Conservation (phyloP, 1,139 yeast genomes). For the Debaryomyces robertsiae region DNA sequence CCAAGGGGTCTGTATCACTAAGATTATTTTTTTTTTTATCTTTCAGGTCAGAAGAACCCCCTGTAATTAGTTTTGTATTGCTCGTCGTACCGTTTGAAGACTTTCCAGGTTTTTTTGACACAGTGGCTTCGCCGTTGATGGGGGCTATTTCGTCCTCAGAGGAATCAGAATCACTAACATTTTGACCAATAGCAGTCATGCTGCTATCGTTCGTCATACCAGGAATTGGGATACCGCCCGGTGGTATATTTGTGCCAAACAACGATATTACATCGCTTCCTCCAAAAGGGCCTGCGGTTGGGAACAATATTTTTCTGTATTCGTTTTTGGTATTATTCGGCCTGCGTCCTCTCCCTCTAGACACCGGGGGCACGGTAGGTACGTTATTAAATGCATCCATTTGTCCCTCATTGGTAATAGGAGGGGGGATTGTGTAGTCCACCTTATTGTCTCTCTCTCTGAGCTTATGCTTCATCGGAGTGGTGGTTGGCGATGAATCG, state of each 20-base stretch:
- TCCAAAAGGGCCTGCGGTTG: slow-evolving; percentile 98
- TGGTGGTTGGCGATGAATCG: slow-evolving; percentile 55
- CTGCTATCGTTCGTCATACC: slow-evolving; percentile 32
- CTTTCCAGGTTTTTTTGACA: slow-evolving; percentile 27
- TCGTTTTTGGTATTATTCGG: slow-evolving; percentile 43
- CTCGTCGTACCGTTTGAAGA: slow-evolving; percentile 20
- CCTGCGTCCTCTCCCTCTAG: slow-evolving; percentile 30
- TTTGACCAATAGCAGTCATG: slow-evolving; percentile 54
- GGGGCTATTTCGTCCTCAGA: slow-evolving; percentile 63
- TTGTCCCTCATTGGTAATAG: slow-evolving; percentile 56
- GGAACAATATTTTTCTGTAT: slow-evolving; percentile 66
- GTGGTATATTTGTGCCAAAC: slow-evolving; percentile 67
- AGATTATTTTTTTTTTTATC: slow-evolving; percentile 61
- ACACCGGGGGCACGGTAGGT: slow-evolving; percentile 19
- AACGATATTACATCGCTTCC: slow-evolving; percentile 84
- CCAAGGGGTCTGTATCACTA: slow-evolving; percentile 95
- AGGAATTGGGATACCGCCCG: slow-evolving; percentile 48
- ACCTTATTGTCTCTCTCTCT: slow-evolving; percentile 74
- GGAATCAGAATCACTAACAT: slow-evolving; percentile 62
- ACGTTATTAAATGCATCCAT: slow-evolving; percentile 18
- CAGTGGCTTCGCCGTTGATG: slow-evolving; percentile 40
- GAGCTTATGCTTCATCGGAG: slow-evolving; percentile 60
- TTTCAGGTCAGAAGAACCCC: slow-evolving; percentile 33
- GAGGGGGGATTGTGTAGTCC: slow-evolving; percentile 87
- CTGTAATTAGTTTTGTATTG: slow-evolving; percentile 38